A percentile compares a stretch with the other conserved stretches of the same genome.
Evolutionary conservation across 768 basidiomycete species (phyloP).

Genomic region (Russula emetica): DNA sequence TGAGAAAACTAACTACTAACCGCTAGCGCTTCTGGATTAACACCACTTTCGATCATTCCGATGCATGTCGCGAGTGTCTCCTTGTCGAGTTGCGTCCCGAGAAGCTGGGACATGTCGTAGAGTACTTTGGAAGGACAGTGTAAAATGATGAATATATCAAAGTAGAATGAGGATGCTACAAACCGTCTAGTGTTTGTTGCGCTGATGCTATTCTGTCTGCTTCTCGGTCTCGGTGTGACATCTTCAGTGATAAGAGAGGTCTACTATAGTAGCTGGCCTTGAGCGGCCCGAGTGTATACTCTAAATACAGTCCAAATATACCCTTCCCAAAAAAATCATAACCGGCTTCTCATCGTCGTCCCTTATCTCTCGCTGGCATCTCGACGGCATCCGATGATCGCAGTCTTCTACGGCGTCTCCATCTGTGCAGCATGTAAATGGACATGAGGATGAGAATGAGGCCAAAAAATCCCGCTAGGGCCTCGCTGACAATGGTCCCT

Average conservation of each 20-base stretch:
- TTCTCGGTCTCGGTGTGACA: conserved; percentile 24
- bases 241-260: neutral
- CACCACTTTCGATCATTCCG: conserved; percentile 87
- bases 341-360: neutral
- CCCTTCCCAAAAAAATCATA: neutral
- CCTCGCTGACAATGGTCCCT: conserved; percentile 28
- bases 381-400: conserved; percentile 11
- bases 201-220: conserved; percentile 30
- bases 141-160: conserved; percentile 2
- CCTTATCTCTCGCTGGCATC: conserved; percentile 7
- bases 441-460: conserved; percentile 21
- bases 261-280: neutral
- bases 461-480: conserved; percentile 29
- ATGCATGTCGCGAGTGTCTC: conserved; percentile 91
- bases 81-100: conserved; percentile 85
- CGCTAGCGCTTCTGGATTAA: conserved; percentile 88
- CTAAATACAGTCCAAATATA: neutral
- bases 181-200: conserved; percentile 36
- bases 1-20: conserved; percentile 42
- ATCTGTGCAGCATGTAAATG: conserved; percentile 11
- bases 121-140: conserved; percentile 48
- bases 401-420: conserved; percentile 8
- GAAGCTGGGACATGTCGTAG: conserved; percentile 80
- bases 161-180: conserved; percentile 31
- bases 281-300: neutral